These are phyloP conservation scores for Pleurotus tuber-regium DNA, from an alignment of 768 basidiomycete species.

Conservation along the genomic window DNA sequence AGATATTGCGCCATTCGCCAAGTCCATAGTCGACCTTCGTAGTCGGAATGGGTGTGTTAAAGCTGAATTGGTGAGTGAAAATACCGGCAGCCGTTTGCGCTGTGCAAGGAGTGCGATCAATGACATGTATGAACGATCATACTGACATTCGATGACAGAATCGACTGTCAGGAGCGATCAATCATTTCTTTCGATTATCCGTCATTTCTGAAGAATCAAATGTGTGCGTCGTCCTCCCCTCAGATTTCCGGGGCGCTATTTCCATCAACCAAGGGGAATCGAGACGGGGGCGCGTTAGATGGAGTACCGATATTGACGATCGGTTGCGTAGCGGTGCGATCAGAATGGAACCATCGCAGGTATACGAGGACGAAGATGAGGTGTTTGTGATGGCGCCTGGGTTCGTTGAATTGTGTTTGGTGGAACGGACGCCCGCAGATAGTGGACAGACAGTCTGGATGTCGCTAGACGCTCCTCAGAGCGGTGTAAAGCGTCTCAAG, in stretches of 20 bases:
- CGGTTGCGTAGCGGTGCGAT: conserved; percentile 13
- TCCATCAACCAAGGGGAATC: conserved; percentile 12
- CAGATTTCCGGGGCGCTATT: conserved; percentile 12
- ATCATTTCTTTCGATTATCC: conserved; percentile 14
- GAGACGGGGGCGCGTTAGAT: conserved; percentile 11
- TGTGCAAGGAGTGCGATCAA: no score
- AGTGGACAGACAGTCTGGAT: conserved; percentile 5
- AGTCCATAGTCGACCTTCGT: conserved; percentile 15
- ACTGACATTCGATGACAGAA: conserved; percentile 9
- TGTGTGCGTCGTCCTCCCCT: conserved; percentile 12
- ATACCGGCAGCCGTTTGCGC: neutral
- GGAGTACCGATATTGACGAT: conserved; percentile 5
- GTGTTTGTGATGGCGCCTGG: conserved; percentile 14
- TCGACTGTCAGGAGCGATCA: conserved; percentile 12
- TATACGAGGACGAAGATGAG: conserved; percentile 12
- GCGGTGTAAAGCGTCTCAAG: conserved; percentile 7
- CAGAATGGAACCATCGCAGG: conserved; percentile 10
- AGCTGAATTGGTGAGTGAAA: conserved; percentile 15
- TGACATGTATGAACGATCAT: neutral
- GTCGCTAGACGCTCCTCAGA: conserved; percentile 1
- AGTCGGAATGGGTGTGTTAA: conserved; percentile 15
- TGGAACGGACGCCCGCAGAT: conserved; percentile 3
- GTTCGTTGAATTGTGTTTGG: conserved; percentile 11
- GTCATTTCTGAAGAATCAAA: conserved; percentile 13
- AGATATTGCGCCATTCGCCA: conserved; percentile 10